Conservation (phyloP, 2,329 filamentous ascomycete genomes). For the Fusarium bulbicola region DNA sequence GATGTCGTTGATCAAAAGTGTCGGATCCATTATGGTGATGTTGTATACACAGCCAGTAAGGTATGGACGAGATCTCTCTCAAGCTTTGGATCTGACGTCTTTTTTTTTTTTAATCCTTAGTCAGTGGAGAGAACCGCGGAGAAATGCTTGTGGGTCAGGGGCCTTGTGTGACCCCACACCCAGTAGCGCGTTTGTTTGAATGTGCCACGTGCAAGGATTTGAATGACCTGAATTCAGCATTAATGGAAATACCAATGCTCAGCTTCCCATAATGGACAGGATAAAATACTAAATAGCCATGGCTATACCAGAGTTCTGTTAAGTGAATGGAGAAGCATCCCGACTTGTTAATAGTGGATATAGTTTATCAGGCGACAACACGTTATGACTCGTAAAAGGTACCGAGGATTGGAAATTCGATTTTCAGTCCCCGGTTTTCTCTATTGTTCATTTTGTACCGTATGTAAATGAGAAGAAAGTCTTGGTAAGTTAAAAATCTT, state of each 20-base stretch:
- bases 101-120: conserved; percentile 17
- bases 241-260: not conserved
- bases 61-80: not conserved
- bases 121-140: conserved; percentile 29
- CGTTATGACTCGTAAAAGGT: not conserved
- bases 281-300: not conserved
- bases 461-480: not conserved
- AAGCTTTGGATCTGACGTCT: conserved; percentile 30
- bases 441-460: not conserved
- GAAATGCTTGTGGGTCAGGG: conserved; percentile 36
- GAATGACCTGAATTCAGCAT: not conserved
- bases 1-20: conserved; percentile 77
- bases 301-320: too few relatives aligned
- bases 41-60: not conserved
- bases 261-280: not conserved
- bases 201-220: conserved; percentile 27
- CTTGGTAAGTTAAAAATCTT: not conserved
- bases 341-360: not conserved
- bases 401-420: not conserved
- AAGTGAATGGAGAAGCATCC: not conserved
- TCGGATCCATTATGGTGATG: conserved; percentile 47
- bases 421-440: not conserved
- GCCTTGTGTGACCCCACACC: conserved; percentile 24
- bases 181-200: conserved; percentile 7
- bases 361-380: not conserved